phyloP scores from a whole-genome alignment of 176 grass and related monocot species.

The Luzula sylvatica region DNA sequence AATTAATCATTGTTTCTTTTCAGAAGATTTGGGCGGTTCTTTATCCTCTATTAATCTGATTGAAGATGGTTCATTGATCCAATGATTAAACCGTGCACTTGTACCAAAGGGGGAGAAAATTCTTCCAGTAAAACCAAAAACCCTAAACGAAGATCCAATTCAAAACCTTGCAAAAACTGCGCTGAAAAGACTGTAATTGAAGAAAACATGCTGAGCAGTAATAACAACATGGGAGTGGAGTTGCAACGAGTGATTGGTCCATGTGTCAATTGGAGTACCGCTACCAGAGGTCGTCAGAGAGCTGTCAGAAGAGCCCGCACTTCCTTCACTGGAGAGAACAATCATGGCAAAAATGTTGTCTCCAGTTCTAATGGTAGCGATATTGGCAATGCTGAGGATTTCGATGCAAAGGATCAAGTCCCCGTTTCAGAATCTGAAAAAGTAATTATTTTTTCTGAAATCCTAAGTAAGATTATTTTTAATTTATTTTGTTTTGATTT shows the following conservation, averaged over 20 bases:
- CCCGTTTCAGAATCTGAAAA: conserved; percentile 77
- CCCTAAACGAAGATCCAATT: too few species aligned
- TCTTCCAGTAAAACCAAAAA: too few species aligned
- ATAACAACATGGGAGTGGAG: conserved; percentile 37
- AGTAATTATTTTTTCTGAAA: conserved; percentile 51
- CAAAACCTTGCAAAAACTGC: too few species aligned
- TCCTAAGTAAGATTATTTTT: too few species aligned
- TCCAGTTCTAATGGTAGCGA: conserved; percentile 34
- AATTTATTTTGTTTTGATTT: too few species aligned
- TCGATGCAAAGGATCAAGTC: conserved; percentile 25
- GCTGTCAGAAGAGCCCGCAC: conserved; percentile 59
- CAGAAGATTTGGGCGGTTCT: too few species aligned
- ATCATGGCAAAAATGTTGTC: conserved; percentile 21
- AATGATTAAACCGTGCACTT: too few species aligned
- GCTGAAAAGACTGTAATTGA: too few species aligned
- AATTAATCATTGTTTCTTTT: too few species aligned
- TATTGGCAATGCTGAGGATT: conserved; percentile 25
- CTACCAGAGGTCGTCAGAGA: conserved; percentile 48
- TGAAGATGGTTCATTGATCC: too few species aligned
- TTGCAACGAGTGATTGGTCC: conserved; percentile 49
- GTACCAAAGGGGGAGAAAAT: too few species aligned
- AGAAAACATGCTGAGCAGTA: conserved; percentile 40
- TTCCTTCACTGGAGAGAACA: conserved; percentile 36
- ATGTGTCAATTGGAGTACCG: conserved; percentile 60
- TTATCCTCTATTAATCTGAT: too few species aligned